phyloP scores from a whole-genome alignment of 1,284 basidiomycete species.

The Cryptococcus sp. region DNA sequence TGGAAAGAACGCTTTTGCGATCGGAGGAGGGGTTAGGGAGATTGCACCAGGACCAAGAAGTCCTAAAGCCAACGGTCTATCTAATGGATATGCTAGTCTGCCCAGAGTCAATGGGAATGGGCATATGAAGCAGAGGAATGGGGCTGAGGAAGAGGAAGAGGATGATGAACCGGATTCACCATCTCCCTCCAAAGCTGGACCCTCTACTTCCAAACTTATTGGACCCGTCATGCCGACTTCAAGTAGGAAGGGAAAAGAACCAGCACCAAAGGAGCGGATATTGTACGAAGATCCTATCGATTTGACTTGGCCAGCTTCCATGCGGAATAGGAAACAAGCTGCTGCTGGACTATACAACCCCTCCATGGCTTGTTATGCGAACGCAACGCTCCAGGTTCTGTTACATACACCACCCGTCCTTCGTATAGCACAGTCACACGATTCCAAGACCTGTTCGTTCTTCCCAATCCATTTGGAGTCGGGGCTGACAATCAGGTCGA shows the following conservation, averaged over 20 bases:
- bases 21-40: constrained; percentile 10
- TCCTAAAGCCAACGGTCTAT: constrained; percentile 11
- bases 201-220: neutral
- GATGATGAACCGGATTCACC: neutral
- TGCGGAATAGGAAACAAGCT: constrained; percentile 11
- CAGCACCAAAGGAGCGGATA: neutral
- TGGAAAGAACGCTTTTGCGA: constrained; percentile 7
- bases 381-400: constrained; percentile 90
- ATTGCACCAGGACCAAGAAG: constrained; percentile 14
- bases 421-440: constrained; percentile 61
- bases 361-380: constrained; percentile 98
- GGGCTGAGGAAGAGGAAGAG: neutral
- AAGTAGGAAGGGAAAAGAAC: constrained; percentile 8
- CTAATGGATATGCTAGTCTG: neutral
- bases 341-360: constrained; percentile 71
- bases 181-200: constrained; percentile 1
- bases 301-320: constrained; percentile 27
- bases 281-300: constrained; percentile 14
- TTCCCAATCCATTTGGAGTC: constrained; percentile 3
- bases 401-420: constrained; percentile 90
- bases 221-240: neutral
- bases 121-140: neutral
- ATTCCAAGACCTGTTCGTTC: constrained; percentile 52
- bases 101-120: neutral
- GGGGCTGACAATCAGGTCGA: constrained; percentile 52